A percentile compares a stretch with the other conserved stretches of the same genome.
These are phyloP conservation scores for Coniferiporia sulphurascens DNA, from an alignment of 1,284 basidiomycete species.

Conservation along the genomic window DNA sequence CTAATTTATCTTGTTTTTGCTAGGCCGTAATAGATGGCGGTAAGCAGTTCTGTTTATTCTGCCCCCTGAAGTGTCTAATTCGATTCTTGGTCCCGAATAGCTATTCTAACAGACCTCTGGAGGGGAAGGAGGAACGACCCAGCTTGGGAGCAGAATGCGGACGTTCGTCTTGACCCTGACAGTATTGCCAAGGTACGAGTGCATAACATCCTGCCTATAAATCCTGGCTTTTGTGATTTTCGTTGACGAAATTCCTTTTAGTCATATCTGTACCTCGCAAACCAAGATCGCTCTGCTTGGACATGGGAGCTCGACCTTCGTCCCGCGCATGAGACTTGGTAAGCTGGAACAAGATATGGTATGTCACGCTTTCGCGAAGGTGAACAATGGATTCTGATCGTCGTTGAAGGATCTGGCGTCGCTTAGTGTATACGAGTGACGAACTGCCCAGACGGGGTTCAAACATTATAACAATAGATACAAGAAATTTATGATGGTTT, in stretches of 20 bases:
- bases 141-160: slow-evolving; percentile 22
- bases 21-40: slow-evolving; percentile 10
- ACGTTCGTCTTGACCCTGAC: slow-evolving; percentile 24
- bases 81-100: background rate
- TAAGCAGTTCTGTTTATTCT: background rate
- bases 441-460: no score
- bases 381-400: no score
- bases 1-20: background rate
- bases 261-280: slow-evolving; percentile 51
- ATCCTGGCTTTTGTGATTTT: background rate
- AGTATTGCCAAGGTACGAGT: slow-evolving; percentile 28
- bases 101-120: background rate
- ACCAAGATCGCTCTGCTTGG: slow-evolving; percentile 58
- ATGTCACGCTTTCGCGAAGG: background rate
- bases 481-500: no score
- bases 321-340: slow-evolving; percentile 41
- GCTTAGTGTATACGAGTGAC: no score
- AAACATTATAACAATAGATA: no score
- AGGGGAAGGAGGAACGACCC: slow-evolving; percentile 16
- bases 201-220: no score
- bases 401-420: no score
- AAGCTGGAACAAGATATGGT: no score
- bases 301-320: slow-evolving; percentile 65
- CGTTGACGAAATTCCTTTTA: background rate
- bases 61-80: background rate